Evolutionary conservation across 441 rosid genomes (phyloP), one percentile per base, ranked within the genome.

Genomic region (Mallotus repandus): DNA sequence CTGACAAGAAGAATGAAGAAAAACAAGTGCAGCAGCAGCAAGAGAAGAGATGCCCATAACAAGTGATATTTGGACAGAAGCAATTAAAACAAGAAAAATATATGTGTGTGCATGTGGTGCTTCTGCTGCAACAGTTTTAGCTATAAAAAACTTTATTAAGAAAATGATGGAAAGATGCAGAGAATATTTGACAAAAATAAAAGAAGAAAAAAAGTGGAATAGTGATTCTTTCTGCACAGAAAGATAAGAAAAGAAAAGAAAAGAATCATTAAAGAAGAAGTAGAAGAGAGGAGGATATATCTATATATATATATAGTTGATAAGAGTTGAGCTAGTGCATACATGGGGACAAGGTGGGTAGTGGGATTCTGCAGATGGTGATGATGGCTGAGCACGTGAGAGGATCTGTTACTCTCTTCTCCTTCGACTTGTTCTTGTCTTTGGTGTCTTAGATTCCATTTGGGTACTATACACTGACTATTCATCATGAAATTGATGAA

Each of bases 381-480:
- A 19, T 4, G 41, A 49, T 38, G 32, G 54, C 13, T 35, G 22
- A 18, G 22, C 77, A 76, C 55, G 73, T 77, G 74, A 43, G 80
- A 63, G 58, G 75, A 72, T 74, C 68, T 77, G 12, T 63, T 73
- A 14, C 68, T 62, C 62, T 70, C 78, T 35, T 35, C 78, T 61
- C 46, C 79, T 73, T 57, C 74, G 66, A 76, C 68, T 58, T 70
- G 83, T 74, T 74, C 77, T 50, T 79, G 83, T 64, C 71, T 70
- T 61, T 69, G 84, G 11, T 63, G 76, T 69, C 29, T 77, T 65
- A 69, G 76, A 66, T 82, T 80, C 82, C 83, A 80, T 66, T 71
- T 79, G 75, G 86, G 79, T 65, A 73, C 86, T 49, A 59, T 49
- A 65, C 78, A 73, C 29, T 86, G 76, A 78, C 80, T 80, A 38